Percentiles rank a stretch among this genome's conserved stretches.
Evolutionary conservation across 192 early-diverging fungal species (phyloP).

Genomic region (Backusella macrospora): DNA sequence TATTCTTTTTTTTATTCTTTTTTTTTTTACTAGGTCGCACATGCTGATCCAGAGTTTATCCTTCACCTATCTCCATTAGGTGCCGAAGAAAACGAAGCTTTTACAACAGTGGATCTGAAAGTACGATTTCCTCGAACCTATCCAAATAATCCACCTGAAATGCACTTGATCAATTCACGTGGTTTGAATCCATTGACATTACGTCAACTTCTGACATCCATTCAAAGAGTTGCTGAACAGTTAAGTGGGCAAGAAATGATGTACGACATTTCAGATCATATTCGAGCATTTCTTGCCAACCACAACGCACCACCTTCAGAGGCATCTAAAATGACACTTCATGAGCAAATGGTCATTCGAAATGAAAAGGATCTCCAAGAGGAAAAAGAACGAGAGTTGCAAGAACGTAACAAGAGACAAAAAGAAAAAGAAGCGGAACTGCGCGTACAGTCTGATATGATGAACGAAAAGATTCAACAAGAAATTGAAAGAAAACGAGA

Average conservation of each 20-base stretch:
- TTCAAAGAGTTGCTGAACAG: slow-evolving; percentile 41
- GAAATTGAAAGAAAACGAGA: slow-evolving; percentile 36
- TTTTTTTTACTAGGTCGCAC: slow-evolving; percentile 45
- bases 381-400: slow-evolving; percentile 46
- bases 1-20: neutral
- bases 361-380: slow-evolving; percentile 53
- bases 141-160: slow-evolving; percentile 62
- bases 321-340: slow-evolving; percentile 56
- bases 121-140: slow-evolving; percentile 71
- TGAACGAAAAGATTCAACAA: slow-evolving; percentile 37
- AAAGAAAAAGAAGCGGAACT: slow-evolving; percentile 47
- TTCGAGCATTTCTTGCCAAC: slow-evolving; percentile 62
- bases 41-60: slow-evolving; percentile 51
- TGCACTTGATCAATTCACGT: slow-evolving; percentile 50
- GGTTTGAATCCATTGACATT: slow-evolving; percentile 58
- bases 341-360: slow-evolving; percentile 58
- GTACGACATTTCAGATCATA: slow-evolving; percentile 59
- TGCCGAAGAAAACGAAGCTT: slow-evolving; percentile 47
- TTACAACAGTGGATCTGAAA: slow-evolving; percentile 52
- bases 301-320: slow-evolving; percentile 54
- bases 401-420: slow-evolving; percentile 37
- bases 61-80: slow-evolving; percentile 51
- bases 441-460: slow-evolving; percentile 37
- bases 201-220: slow-evolving; percentile 43
- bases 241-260: slow-evolving; percentile 68